phyloP scores from a whole-genome alignment of 768 basidiomycete genomes.

The Fomitopsis pulvina region DNA sequence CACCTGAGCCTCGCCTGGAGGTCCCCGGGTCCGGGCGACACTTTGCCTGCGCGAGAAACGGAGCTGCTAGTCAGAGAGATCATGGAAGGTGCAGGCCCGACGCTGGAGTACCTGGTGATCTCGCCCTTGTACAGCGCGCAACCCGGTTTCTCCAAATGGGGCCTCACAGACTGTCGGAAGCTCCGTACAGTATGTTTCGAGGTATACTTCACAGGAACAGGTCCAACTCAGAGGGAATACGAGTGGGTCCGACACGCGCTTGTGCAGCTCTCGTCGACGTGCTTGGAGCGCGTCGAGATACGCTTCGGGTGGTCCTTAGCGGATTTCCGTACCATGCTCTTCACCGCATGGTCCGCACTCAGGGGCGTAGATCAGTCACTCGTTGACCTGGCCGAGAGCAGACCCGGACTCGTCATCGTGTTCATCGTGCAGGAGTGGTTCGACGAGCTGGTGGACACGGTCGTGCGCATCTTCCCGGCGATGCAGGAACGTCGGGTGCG shows the following conservation, averaged over 20 bases:
- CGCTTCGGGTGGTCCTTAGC: background rate
- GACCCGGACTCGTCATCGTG: background rate
- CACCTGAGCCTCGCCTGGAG: background rate
- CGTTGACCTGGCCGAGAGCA: background rate
- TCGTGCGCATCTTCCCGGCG: background rate
- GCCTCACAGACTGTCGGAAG: background rate
- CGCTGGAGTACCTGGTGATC: background rate
- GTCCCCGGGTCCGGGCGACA: background rate
- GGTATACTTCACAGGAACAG: background rate
- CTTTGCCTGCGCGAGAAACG: no score
- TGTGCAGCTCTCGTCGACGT: background rate
- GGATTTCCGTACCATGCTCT: background rate
- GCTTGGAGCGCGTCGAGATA: background rate
- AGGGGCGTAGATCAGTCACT: background rate
- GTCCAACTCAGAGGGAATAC: background rate
- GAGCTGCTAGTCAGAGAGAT: background rate
- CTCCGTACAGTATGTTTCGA: background rate
- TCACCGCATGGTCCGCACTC: no score
- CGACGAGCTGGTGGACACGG: background rate
- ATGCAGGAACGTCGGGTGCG: background rate
- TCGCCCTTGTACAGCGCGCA: background rate
- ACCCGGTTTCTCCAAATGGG: background rate
- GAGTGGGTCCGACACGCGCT: background rate
- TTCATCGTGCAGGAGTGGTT: background rate
- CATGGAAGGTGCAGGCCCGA: background rate